These are phyloP conservation scores for Yamadazyma oceani DNA, from an alignment of 1,139 yeast species.

Conservation along the genomic window DNA sequence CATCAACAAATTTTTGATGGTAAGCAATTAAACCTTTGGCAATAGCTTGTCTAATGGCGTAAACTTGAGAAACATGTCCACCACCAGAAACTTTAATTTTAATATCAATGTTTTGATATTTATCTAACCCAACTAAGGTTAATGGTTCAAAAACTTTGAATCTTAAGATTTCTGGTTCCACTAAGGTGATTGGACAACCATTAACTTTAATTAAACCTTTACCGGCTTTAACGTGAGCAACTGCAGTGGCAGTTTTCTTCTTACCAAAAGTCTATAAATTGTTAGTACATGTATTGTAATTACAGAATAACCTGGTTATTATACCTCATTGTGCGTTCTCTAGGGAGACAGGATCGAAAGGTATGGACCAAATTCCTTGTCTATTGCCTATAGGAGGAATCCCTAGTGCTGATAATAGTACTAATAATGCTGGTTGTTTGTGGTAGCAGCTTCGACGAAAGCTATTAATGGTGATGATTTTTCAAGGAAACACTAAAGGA, in stretches of 20 bases:
- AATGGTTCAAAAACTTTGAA: conserved; percentile 99
- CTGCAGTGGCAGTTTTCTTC: conserved; percentile 99
- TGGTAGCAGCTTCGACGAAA: no score
- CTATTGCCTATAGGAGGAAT: no score
- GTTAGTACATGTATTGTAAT: conserved; percentile 35
- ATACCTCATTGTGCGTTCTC: no score
- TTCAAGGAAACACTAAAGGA: no score
- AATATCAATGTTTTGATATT: conserved; percentile 97
- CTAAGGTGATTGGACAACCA: conserved; percentile 99
- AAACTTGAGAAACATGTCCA: conserved; percentile 99
- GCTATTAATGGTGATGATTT: no score
- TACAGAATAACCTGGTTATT: no score
- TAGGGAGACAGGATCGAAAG: no score
- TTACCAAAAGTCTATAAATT: conserved; percentile 89
- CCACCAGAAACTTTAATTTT: conserved; percentile 99
- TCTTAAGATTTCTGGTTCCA: conserved; percentile 98
- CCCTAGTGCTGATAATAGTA: no score
- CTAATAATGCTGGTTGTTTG: no score
- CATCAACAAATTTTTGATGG: conserved; percentile 99
- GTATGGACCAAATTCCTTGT: no score
- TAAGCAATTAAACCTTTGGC: conserved; percentile 99
- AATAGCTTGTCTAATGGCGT: conserved; percentile 99
- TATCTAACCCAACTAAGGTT: conserved; percentile 97
- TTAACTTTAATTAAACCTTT: conserved; percentile 98
- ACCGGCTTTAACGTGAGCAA: conserved; percentile 99